These are phyloP conservation scores for Haematococcus lacustris DNA, from an alignment of 139 green algal genomes.

Conservation along the genomic window DNA sequence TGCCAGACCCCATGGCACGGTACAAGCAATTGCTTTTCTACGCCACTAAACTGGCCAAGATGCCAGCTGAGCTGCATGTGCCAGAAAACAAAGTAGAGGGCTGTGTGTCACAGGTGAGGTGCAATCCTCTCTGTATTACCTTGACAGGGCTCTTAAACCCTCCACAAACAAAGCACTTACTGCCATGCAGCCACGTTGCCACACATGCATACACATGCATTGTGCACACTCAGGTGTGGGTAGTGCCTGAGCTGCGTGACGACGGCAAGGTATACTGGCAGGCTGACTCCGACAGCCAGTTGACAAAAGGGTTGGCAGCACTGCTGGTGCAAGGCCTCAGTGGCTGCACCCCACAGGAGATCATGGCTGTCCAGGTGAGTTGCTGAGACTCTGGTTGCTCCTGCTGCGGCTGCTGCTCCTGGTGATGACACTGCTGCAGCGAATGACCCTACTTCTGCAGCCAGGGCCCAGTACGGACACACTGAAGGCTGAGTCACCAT, in stretches of 20 bases:
- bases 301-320: conserved; percentile 66
- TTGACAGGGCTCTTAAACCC: no score
- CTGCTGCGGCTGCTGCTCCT: no score
- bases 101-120: conserved; percentile 66
- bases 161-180: no score
- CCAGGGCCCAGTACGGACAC: no score
- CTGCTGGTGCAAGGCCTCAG: conserved; percentile 88
- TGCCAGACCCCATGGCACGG: conserved; percentile 67
- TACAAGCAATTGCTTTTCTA: conserved; percentile 99
- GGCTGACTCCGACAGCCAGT: conserved; percentile 12
- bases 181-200: no score
- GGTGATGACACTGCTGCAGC: no score
- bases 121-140: no score
- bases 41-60: conserved; percentile 79
- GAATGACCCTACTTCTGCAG: no score
- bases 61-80: conserved; percentile 59
- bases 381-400: no score
- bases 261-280: conserved; percentile 81
- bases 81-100: conserved; percentile 91
- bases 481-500: no score
- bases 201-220: conserved; percentile 4
- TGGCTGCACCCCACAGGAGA: conserved; percentile 65
- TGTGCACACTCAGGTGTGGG: conserved; percentile 83
- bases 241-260: conserved; percentile 58
- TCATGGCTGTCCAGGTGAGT: conserved; percentile 25